These are phyloP conservation scores for Endoconidiophora polonica DNA, from an alignment of 2,329 filamentous ascomycete genomes.

Conservation along the genomic window DNA sequence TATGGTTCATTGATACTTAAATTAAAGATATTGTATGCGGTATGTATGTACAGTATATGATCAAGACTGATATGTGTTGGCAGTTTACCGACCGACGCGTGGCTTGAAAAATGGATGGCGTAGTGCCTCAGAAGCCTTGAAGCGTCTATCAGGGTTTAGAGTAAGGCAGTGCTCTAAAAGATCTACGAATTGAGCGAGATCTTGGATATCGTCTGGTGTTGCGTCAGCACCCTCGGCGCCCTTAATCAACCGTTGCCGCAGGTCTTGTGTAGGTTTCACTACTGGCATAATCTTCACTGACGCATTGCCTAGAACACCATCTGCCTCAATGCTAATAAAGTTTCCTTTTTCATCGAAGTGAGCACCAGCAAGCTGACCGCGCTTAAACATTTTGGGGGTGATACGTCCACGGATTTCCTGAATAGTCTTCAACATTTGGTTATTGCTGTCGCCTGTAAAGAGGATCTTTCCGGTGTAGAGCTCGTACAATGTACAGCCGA, in stretches of 20 bases:
- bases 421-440: slow-evolving; percentile 92
- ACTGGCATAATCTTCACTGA: slow-evolving; percentile 50
- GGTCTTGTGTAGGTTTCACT: slow-evolving; percentile 61
- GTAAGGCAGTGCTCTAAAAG: slow-evolving; percentile 75
- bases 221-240: slow-evolving; percentile 52
- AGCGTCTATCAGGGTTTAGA: slow-evolving; percentile 82
- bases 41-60: too few relatives aligned
- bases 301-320: slow-evolving; percentile 73
- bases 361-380: slow-evolving; percentile 55
- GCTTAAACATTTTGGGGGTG: slow-evolving; percentile 73
- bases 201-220: slow-evolving; percentile 31
- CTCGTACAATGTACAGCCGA: slow-evolving; percentile 93
- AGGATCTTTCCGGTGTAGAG: slow-evolving; percentile 95
- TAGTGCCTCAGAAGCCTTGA: slow-evolving; percentile 71
- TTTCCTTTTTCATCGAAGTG: slow-evolving; percentile 77
- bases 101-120: slow-evolving; percentile 65
- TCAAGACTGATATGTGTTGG: too few relatives aligned
- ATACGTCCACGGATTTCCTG: slow-evolving; percentile 93
- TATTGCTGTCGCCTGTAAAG: slow-evolving; percentile 89
- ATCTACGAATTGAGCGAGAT: slow-evolving; percentile 71
- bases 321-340: slow-evolving; percentile 70
- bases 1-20: too few relatives aligned
- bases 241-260: slow-evolving; percentile 63
- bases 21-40: too few relatives aligned
- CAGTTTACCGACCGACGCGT: too few relatives aligned